phyloP scores from a whole-genome alignment of 257 asterid genomes.

The Prunella vulgaris region DNA sequence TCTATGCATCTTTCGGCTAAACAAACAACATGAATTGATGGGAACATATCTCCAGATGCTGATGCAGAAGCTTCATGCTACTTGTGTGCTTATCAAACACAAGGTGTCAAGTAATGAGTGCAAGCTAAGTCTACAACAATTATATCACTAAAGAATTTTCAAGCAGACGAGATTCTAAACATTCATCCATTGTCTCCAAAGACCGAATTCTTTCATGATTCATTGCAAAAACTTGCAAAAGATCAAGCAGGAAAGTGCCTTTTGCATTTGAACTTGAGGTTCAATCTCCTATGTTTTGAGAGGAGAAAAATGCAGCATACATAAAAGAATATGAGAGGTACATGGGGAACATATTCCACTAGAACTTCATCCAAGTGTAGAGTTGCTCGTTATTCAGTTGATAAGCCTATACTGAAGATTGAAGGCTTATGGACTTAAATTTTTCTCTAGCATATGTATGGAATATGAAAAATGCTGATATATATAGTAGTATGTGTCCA shows the following conservation, averaged over 20 bases:
- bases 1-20: neutral
- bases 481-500: neutral
- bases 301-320: neutral
- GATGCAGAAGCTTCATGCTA: neutral
- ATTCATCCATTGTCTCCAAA: neutral
- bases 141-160: neutral
- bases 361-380: neutral
- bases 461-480: neutral
- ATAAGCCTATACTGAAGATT: neutral
- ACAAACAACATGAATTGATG: neutral
- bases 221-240: neutral
- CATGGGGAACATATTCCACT: neutral
- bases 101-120: neutral
- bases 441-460: neutral
- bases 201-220: neutral
- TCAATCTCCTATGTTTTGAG: neutral
- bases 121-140: neutral
- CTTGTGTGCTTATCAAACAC: neutral
- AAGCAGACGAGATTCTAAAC: neutral
- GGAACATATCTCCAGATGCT: conserved; percentile 5
- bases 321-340: neutral
- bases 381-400: neutral
- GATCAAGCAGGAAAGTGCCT: neutral
- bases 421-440: neutral
- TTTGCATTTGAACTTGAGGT: neutral